These are phyloP conservation scores for Magnolia officinalis DNA, from an alignment of 164 flowering plant species.

Conservation along the genomic window DNA sequence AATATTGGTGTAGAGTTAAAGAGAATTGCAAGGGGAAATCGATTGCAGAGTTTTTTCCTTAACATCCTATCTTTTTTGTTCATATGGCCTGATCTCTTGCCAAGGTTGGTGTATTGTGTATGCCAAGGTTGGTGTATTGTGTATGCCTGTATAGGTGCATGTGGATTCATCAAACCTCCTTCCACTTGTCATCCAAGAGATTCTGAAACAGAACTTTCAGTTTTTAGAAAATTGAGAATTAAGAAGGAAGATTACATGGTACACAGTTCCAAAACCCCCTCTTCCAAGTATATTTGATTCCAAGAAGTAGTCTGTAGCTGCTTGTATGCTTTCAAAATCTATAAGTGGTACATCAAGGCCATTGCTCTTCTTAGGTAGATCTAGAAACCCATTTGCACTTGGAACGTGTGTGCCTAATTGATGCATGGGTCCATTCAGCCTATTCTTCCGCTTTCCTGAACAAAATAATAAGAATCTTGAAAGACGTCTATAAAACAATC, in stretches of 20 bases:
- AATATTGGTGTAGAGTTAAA: too few species aligned
- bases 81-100: not conserved
- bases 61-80: too few species aligned
- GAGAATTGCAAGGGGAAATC: too few species aligned
- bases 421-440: not conserved
- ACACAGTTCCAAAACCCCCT: constrained; percentile 8
- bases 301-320: not conserved
- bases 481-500: not conserved
- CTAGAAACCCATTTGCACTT: not conserved
- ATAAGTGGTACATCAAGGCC: not conserved
- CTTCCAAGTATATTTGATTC: constrained; percentile 7
- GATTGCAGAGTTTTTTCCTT: too few species aligned
- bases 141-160: not conserved
- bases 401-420: not conserved
- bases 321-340: not conserved
- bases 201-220: not conserved
- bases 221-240: not conserved
- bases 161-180: not conserved
- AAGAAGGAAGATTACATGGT: not conserved
- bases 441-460: not conserved
- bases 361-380: not conserved
- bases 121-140: not conserved
- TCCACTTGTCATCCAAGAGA: not conserved
- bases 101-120: not conserved
- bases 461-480: too few species aligned